Base-by-base conservation (phyloP, 192 early-diverging fungal species). In the Backusella tarrabulga region DNA sequence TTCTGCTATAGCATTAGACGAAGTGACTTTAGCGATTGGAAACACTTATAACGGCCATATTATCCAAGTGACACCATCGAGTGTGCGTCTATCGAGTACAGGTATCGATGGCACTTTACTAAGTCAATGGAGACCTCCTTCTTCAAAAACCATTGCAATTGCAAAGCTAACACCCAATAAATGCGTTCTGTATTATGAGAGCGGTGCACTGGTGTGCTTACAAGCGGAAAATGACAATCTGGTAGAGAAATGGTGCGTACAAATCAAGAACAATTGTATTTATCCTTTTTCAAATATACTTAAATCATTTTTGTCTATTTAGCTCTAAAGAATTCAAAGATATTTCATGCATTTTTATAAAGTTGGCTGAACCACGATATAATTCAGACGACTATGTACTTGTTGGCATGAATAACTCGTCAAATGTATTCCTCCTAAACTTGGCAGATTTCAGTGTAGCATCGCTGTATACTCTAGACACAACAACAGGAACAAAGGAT, bases 401-500 rank as follows among this genome's bases (percentile, higher is more conserved):
- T 85, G 67, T 79, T 82, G 72, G 79, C 81, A 19, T 70, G 68
- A 23, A 21, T 21, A 40, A 9, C 1, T 23, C 34, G 21, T 21
- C 68, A 21, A 70, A 40, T 35, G 26, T 70, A 70, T 41, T 41
- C 34, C 34, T 70, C 8, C 21, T 70, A 38, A 21, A 41, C 3
- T 70, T 52, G 68, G 7, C 70, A 38, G 0, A 74, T 79, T 12
- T 71, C 67, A 1, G 17, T 67, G 35, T 83, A 3, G 71, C 84
- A 8, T 72, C 80, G 0, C 76, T 84, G 11, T 80, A 90, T 40
- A 73, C 80, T 11, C 72, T 94, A 7, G 84, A 72, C 4, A 85
- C 85, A n/a, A 86, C 83, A 19, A 84, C 82, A 32, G 85, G 94
- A 69, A 90, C 93, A 26, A 89, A 93, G 21, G 93, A 93, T 9